Evolutionary conservation across 371 early-diverging fungal genomes (phyloP).

Genomic region (Apophysomyces variabilis): DNA sequence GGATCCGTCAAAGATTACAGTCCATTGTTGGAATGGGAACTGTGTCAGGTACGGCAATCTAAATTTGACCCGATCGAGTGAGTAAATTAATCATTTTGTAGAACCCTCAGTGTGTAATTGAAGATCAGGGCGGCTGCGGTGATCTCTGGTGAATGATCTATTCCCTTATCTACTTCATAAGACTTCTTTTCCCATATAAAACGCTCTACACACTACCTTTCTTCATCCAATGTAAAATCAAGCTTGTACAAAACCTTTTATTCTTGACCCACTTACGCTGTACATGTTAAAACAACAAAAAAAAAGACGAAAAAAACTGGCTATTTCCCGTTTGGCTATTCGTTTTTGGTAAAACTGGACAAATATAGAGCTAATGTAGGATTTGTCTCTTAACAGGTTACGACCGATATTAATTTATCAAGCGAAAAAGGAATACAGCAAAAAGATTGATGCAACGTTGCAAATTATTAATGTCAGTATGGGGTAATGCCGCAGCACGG

Average conservation of each 20-base stretch:
- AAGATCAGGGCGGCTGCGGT: constrained; percentile 9
- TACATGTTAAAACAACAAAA: constrained; percentile 3
- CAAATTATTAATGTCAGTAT: no score
- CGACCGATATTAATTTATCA: no score
- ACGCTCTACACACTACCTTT: neutral
- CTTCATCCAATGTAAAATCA: neutral
- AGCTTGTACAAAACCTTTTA: constrained; percentile 8
- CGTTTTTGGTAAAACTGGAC: no score
- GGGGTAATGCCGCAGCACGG: no score
- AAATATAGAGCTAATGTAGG: no score
- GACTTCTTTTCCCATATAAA: neutral
- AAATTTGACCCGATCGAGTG: neutral
- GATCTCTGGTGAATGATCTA: neutral
- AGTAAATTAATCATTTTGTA: neutral
- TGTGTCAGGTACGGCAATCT: constrained; percentile 5
- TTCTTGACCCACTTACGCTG: neutral
- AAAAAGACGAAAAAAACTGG: neutral
- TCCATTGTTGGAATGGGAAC: constrained; percentile 11
- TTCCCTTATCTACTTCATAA: neutral
- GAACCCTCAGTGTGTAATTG: constrained; percentile 10
- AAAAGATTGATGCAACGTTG: no score
- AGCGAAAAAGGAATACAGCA: no score
- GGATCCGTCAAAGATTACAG: constrained; percentile 27
- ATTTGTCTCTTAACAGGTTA: no score
- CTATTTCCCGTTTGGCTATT: neutral